Base-by-base conservation (phyloP, 2,329 filamentous ascomycete genomes). In the Colletotrichum simmondsii region DNA sequence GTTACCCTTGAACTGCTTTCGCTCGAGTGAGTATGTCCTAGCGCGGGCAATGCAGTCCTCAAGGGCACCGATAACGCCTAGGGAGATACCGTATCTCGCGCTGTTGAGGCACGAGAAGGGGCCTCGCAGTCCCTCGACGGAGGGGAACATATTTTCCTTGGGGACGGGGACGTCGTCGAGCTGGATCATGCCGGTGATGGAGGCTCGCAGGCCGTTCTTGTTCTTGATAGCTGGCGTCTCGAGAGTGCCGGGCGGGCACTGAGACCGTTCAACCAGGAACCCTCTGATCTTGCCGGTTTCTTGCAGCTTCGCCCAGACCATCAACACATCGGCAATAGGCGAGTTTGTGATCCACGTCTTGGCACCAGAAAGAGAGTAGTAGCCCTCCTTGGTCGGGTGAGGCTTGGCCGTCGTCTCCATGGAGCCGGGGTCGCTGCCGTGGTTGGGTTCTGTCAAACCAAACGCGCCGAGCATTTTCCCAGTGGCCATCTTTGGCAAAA, bases 291-390 rank as follows among this genome's bases (percentile, higher is more conserved):
- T 98, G 75, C 95, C 95, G 26, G 95, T 97, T 77, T 93, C 93
- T 75, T 97, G 91, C 60, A 98, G 85, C 86, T 97, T 98, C 1
- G 96, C 97, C 97, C 97, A 99, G 1, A 98, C 92, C 75, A 98
- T 84, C 65, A 97, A 84, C 2, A 97, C 88, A 77, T 97, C 94
- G 2, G 95, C 91, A 77, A 98, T 97, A 4, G 95, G 95, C 8
- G 94, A 96, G 83, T 98, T 98, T 16, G 95, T 98, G 81, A 98
- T 98, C 95, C 95, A 98, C 0, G 95, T 98, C 87, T 98, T 98
- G 62, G 93, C 86, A 2, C 95, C 95, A 58, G 92, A 94, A 46
- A 98, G 84, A 56, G 92, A 89, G 77, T 92, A 93, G 81, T 95
- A 94, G 1, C 95, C 95, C 79, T 94, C 92, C 86, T 95, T 95